Percentiles rank a stretch among this genome's conserved stretches.
phyloP scores from a whole-genome alignment of 148 eudicot genomes.

The Salicornia ramosissima region DNA sequence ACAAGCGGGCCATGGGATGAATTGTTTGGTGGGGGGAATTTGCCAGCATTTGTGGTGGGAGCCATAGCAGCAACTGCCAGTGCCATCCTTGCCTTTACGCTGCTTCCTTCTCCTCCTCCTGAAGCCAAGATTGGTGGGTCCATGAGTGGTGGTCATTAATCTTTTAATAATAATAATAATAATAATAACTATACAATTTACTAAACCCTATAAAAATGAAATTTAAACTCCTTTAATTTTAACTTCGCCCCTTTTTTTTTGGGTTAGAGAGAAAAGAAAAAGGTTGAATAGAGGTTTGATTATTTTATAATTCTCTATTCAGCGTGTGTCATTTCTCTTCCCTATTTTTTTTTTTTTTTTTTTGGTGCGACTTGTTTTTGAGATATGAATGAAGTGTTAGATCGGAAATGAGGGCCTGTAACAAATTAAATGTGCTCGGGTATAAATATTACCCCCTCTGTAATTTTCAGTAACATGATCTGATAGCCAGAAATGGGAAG shows the following conservation, averaged over 20 bases:
- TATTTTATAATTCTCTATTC: constrained; percentile 1
- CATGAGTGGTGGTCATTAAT: constrained; percentile 28
- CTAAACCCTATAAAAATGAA: not conserved
- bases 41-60: constrained; percentile 60
- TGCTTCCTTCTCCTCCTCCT: constrained; percentile 48
- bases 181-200: not conserved
- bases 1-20: constrained; percentile 59
- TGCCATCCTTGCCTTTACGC: constrained; percentile 37
- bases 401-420: not conserved
- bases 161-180: not conserved
- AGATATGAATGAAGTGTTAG: constrained; percentile 10
- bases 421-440: constrained; percentile 23
- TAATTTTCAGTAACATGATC: constrained; percentile 25
- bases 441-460: constrained; percentile 30
- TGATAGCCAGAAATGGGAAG: constrained; percentile 13
- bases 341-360: not conserved
- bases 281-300: constrained; percentile 2
- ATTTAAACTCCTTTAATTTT: not conserved
- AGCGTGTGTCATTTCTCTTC: not conserved
- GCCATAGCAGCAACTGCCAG: constrained; percentile 47
- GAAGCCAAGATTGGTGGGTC: constrained; percentile 36
- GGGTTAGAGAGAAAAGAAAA: constrained; percentile 3
- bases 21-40: constrained; percentile 55
- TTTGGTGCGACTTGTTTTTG: constrained; percentile 12
- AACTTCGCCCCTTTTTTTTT: not conserved